Conservation (phyloP, 164 flowering plant species). For the Brasenia schreberi region DNA sequence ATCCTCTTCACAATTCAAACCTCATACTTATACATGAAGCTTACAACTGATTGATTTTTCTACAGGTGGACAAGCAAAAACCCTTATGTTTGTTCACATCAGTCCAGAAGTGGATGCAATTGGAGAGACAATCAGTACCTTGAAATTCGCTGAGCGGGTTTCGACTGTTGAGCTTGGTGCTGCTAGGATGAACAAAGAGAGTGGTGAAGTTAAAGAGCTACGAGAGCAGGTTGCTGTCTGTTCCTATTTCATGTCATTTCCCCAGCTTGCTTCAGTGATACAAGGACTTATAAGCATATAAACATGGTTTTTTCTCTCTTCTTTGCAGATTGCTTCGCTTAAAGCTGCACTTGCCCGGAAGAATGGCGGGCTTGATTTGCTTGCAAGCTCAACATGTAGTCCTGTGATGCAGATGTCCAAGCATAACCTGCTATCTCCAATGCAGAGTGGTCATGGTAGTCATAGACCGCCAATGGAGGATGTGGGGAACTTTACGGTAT, state of each 20-base stretch:
- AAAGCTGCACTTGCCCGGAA: conserved; percentile 73
- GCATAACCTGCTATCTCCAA: conserved; percentile 27
- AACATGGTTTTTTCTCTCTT: not conserved
- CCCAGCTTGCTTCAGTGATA: not conserved
- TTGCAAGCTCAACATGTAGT: conserved; percentile 20
- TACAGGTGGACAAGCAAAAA: conserved; percentile 92
- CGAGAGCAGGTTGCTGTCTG: conserved; percentile 47
- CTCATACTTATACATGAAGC: not conserved
- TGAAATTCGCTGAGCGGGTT: conserved; percentile 77
- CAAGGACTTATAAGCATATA: not conserved
- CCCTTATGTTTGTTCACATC: conserved; percentile 93
- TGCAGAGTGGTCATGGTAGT: conserved; percentile 10
- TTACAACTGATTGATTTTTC: not conserved
- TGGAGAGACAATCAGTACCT: conserved; percentile 70
- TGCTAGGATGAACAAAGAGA: conserved; percentile 53
- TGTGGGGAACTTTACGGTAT: conserved; percentile 39
- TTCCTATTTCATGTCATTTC: not conserved
- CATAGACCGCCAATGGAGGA: conserved; percentile 38
- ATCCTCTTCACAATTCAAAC: not conserved
- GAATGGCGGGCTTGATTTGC: conserved; percentile 32
- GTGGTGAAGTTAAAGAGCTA: conserved; percentile 54
- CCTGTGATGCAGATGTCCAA: conserved; percentile 32
- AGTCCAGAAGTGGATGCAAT: conserved; percentile 69
- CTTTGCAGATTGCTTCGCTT: conserved; percentile 49
- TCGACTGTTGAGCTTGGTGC: conserved; percentile 76